Evolutionary conservation across 2,329 filamentous ascomycete species (phyloP).

Genomic region (Bipolaris gigantea): DNA sequence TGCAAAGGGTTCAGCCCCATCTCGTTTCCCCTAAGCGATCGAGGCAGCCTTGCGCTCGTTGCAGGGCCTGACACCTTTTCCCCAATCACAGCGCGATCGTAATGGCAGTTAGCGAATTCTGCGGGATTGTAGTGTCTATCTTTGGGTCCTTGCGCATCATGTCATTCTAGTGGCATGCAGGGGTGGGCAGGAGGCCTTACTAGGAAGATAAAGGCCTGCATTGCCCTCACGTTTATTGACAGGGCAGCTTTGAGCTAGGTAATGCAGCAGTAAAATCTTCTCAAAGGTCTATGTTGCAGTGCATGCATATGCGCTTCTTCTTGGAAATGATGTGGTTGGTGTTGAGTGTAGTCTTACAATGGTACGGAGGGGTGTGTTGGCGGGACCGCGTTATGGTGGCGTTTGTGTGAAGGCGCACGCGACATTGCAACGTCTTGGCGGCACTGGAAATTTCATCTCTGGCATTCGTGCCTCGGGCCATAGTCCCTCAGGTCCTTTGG

Average conservation of each 20-base stretch:
- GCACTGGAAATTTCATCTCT: slow-evolving; percentile 5
- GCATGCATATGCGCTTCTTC: neutral
- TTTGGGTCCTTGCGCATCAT: slow-evolving; percentile 17
- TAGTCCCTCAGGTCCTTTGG: neutral
- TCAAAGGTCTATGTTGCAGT: neutral
- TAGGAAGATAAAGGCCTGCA: slow-evolving; percentile 14
- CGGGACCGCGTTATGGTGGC: slow-evolving; percentile 8
- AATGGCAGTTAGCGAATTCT: slow-evolving; percentile 6
- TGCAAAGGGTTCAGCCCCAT: slow-evolving; percentile 17
- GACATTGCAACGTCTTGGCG: slow-evolving; percentile 14
- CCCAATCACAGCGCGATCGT: slow-evolving; percentile 19
- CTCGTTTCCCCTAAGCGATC: slow-evolving; percentile 21
- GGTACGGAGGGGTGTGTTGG: neutral
- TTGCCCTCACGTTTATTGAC: slow-evolving; percentile 15
- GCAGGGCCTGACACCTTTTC: neutral
- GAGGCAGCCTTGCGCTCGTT: slow-evolving; percentile 22
- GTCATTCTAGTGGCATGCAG: slow-evolving; percentile 10
- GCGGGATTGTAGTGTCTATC: slow-evolving; percentile 20
- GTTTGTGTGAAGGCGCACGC: slow-evolving; percentile 6
- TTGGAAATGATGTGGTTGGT: neutral
- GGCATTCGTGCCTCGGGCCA: neutral
- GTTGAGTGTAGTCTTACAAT: neutral
- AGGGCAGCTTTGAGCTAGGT: slow-evolving; percentile 6
- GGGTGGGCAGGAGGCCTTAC: slow-evolving; percentile 19
- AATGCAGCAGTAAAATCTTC: neutral